Conservation (phyloP, 371 early-diverging fungal species). For the Dipsacomyces acuminosporus region DNA sequence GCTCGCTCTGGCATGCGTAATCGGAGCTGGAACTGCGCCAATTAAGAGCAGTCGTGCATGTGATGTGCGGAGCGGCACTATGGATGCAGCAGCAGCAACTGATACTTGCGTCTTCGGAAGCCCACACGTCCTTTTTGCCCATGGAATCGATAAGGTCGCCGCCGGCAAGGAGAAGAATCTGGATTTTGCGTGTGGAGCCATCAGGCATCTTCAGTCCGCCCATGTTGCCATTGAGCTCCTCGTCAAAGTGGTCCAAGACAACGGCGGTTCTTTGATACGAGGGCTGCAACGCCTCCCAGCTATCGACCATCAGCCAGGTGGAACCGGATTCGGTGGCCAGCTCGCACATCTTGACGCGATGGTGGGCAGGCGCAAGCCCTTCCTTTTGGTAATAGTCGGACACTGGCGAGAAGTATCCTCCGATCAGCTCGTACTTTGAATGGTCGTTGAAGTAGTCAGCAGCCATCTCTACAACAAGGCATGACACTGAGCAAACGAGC, state of each 20-base stretch:
- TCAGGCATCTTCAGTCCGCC: slow-evolving; percentile 48
- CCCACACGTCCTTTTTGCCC: slow-evolving; percentile 89
- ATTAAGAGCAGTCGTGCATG: too few species aligned
- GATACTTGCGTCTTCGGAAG: slow-evolving; percentile 77
- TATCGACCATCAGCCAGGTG: slow-evolving; percentile 94
- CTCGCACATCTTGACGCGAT: slow-evolving; percentile 92
- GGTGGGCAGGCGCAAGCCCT: slow-evolving; percentile 77
- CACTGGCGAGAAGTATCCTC: slow-evolving; percentile 96
- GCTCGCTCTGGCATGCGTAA: too few species aligned
- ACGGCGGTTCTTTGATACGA: slow-evolving; percentile 81
- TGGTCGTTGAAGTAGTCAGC: slow-evolving; percentile 72
- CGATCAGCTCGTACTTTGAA: slow-evolving; percentile 76
- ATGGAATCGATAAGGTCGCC: slow-evolving; percentile 96
- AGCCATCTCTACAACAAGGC: slow-evolving; percentile 94
- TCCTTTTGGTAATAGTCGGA: slow-evolving; percentile 88
- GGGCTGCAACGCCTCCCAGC: slow-evolving; percentile 85
- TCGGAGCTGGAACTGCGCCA: too few species aligned
- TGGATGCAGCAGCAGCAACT: too few species aligned
- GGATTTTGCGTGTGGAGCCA: slow-evolving; percentile 53
- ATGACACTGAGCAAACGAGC: slow-evolving; percentile 1
- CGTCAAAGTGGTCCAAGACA: slow-evolving; percentile 92
- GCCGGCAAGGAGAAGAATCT: slow-evolving; percentile 91
- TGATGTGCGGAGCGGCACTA: too few species aligned
- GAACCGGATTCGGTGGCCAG: slow-evolving; percentile 76
- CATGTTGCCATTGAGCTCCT: slow-evolving; percentile 70